A percentile compares a stretch with the other conserved stretches of the same genome.
Conservation (phyloP, 805 yeast genomes). For the Candida arabinofermentans region DNA sequence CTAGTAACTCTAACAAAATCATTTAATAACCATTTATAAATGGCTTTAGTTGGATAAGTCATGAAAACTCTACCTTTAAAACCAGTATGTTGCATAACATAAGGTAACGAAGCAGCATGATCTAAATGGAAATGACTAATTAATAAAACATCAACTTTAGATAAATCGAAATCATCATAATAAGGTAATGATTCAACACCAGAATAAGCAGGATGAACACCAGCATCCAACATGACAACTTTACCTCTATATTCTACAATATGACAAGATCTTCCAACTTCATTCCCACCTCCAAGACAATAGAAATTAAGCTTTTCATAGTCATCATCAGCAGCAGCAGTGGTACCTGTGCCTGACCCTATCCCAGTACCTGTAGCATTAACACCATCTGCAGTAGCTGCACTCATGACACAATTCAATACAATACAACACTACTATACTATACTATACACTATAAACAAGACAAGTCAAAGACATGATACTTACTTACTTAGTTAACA, state of each 20-base stretch:
- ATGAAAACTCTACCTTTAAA: constrained; percentile 95
- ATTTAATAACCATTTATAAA: constrained; percentile 89
- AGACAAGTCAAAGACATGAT: too few relatives aligned
- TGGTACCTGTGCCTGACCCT: too few relatives aligned
- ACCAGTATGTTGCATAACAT: constrained; percentile 94
- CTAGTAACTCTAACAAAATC: constrained; percentile 92
- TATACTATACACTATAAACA: too few relatives aligned
- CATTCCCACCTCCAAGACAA: constrained; percentile 97
- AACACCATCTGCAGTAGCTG: too few relatives aligned
- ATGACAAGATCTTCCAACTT: constrained; percentile 96
- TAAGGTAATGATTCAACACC: constrained; percentile 92
- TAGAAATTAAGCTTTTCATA: constrained; percentile 56
- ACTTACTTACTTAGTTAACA: too few relatives aligned
- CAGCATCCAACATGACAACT: constrained; percentile 96
- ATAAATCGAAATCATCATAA: constrained; percentile 90
- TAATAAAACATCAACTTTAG: constrained; percentile 78
- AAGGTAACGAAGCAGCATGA: constrained; percentile 97
- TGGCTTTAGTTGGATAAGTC: constrained; percentile 99
- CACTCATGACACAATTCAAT: too few relatives aligned
- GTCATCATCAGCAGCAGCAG: background rate
- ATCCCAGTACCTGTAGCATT: too few relatives aligned
- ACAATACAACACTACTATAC: too few relatives aligned
- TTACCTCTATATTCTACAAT: constrained; percentile 89
- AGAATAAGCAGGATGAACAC: constrained; percentile 92
- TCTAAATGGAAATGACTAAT: constrained; percentile 96